These are phyloP conservation scores for Beauveria asiatica DNA, from an alignment of 2,329 filamentous ascomycete species.

Conservation along the genomic window DNA sequence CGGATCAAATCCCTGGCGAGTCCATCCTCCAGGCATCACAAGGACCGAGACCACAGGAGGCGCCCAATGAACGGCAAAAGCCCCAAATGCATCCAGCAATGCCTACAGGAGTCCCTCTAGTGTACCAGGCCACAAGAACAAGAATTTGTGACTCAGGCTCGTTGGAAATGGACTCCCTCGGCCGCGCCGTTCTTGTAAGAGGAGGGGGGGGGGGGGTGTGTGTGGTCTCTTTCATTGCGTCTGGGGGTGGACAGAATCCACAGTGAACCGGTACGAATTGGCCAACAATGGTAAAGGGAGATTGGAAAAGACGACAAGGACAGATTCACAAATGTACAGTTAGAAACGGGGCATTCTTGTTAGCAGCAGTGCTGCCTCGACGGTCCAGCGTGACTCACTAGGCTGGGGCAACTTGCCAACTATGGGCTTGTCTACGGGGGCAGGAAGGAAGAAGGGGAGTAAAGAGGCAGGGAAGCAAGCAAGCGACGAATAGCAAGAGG, in stretches of 20 bases:
- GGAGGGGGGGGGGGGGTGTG: neutral
- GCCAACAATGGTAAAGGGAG: constrained; percentile 1
- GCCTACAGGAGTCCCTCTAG: neutral
- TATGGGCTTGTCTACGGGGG: no score
- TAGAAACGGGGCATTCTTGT: neutral
- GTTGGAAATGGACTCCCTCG: neutral
- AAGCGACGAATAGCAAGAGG: neutral
- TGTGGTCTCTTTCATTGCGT: neutral
- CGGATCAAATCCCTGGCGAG: neutral
- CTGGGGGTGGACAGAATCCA: neutral
- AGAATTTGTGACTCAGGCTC: constrained; percentile 1
- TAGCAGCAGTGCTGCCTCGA: neutral
- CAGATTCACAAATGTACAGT: neutral
- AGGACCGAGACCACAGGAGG: neutral
- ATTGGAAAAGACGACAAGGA: neutral
- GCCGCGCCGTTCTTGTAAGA: neutral
- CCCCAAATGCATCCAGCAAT: neutral
- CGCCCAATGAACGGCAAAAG: neutral
- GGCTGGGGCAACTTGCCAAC: neutral
- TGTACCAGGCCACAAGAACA: constrained; percentile 3
- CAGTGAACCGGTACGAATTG: neutral
- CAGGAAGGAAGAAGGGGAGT: neutral
- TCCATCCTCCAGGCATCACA: neutral
- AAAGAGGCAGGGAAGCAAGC: no score
- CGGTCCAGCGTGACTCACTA: neutral